These are phyloP conservation scores for Echria macrotheca DNA, from an alignment of 495 filamentous ascomycete genomes.

Conservation along the genomic window DNA sequence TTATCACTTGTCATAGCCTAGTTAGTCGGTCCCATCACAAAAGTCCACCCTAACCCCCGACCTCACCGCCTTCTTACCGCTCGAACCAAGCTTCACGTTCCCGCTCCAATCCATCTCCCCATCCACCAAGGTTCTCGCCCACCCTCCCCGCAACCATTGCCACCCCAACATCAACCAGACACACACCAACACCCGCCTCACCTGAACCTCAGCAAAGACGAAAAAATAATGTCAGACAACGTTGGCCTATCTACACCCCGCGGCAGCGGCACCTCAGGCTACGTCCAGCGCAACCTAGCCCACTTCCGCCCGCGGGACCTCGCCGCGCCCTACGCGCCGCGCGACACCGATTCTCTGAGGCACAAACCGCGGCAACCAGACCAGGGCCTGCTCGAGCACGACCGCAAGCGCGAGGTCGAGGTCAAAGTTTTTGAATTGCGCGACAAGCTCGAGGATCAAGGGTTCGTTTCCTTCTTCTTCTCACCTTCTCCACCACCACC, in stretches of 20 bases:
- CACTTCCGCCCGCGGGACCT: slow-evolving; percentile 73
- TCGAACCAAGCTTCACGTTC: neutral
- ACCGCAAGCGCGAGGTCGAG: slow-evolving; percentile 81
- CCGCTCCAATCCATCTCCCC: neutral
- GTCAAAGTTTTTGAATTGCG: slow-evolving; percentile 87
- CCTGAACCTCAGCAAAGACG: neutral
- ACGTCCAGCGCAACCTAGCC: slow-evolving; percentile 91
- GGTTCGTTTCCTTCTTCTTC: slow-evolving; percentile 37
- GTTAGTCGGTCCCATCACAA: too few relatives aligned
- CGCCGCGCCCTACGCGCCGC: slow-evolving; percentile 50
- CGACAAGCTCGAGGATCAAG: slow-evolving; percentile 86
- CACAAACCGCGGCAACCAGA: slow-evolving; percentile 81
- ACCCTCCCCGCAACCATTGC: neutral
- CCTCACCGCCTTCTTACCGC: neutral
- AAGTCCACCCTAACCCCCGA: slow-evolving; percentile 2
- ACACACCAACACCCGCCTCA: neutral
- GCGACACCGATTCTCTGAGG: slow-evolving; percentile 56
- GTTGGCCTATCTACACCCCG: slow-evolving; percentile 94
- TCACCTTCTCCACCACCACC: neutral
- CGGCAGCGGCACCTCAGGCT: slow-evolving; percentile 92
- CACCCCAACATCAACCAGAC: neutral
- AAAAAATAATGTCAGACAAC: slow-evolving; percentile 81
- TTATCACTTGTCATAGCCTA: too few relatives aligned
- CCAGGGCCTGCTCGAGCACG: slow-evolving; percentile 87
- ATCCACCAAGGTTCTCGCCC: neutral